Percentiles rank a stretch among this genome's conserved stretches.
These are phyloP conservation scores for Linderniella brevidens DNA, from an alignment of 257 asterid genomes.

Conservation along the genomic window DNA sequence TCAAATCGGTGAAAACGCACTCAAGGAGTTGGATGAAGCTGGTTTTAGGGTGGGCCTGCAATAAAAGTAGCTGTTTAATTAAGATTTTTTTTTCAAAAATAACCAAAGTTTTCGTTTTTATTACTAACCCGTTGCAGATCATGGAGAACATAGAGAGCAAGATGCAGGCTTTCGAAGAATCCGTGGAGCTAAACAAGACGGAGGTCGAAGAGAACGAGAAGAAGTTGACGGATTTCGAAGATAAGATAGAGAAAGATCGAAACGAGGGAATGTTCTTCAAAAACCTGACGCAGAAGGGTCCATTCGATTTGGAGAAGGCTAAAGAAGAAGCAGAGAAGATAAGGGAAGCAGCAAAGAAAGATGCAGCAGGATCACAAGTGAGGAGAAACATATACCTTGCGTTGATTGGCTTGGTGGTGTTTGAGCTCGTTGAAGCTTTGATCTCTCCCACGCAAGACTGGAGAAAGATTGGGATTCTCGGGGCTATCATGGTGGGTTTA, in stretches of 20 bases:
- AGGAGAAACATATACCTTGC: conserved; percentile 66
- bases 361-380: conserved; percentile 47
- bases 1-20: conserved; percentile 76
- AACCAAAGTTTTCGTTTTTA: conserved; percentile 3
- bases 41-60: conserved; percentile 42
- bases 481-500: conserved; percentile 60
- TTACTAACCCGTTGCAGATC: conserved; percentile 45
- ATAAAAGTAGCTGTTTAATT: neutral
- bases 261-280: conserved; percentile 83
- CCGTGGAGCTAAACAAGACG: conserved; percentile 42
- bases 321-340: conserved; percentile 51
- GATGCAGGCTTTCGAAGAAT: conserved; percentile 90
- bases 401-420: conserved; percentile 42
- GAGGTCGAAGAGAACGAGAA: conserved; percentile 61
- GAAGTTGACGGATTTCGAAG: conserved; percentile 43
- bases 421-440: conserved; percentile 43
- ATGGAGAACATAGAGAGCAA: conserved; percentile 61
- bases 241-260: conserved; percentile 36
- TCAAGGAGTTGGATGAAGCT: conserved; percentile 72
- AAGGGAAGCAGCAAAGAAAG: conserved; percentile 30
- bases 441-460: conserved; percentile 37
- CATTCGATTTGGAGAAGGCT: conserved; percentile 40
- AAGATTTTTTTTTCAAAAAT: neutral
- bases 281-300: conserved; percentile 34
- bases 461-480: conserved; percentile 58